A percentile compares a stretch with the other conserved stretches of the same genome.
These are phyloP conservation scores for Lichtheimia corymbifera DNA, from an alignment of 371 early-diverging fungal genomes.

Conservation along the genomic window DNA sequence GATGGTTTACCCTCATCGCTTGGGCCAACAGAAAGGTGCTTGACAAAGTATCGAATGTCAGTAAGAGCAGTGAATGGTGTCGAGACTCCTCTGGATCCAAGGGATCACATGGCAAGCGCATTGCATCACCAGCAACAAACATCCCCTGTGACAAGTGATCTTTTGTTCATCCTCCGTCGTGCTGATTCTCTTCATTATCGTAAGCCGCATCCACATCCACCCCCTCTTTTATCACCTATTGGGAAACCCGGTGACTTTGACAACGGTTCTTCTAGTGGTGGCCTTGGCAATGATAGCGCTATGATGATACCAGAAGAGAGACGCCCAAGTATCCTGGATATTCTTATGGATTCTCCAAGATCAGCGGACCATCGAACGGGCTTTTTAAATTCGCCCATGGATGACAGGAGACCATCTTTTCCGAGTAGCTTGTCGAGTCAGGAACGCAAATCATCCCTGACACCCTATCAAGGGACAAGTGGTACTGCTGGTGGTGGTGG, in stretches of 20 bases:
- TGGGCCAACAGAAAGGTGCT: slow-evolving; percentile 14
- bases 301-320: slow-evolving; percentile 18
- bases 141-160: slow-evolving; percentile 34
- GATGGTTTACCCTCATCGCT: slow-evolving; percentile 18
- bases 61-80: slow-evolving; percentile 33
- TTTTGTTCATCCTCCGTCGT: slow-evolving; percentile 37
- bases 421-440: slow-evolving; percentile 18
- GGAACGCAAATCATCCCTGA: slow-evolving; percentile 37
- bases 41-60: slow-evolving; percentile 39
- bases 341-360: slow-evolving; percentile 42
- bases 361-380: slow-evolving; percentile 21
- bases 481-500: background rate
- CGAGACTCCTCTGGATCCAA: slow-evolving; percentile 36
- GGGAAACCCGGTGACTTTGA: slow-evolving; percentile 6
- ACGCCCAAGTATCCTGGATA: slow-evolving; percentile 49
- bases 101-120: slow-evolving; percentile 40
- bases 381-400: slow-evolving; percentile 9
- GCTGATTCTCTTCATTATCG: slow-evolving; percentile 9
- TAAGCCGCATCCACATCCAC: slow-evolving; percentile 10
- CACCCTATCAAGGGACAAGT: slow-evolving; percentile 14
- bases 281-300: background rate
- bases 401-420: slow-evolving; percentile 22
- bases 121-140: slow-evolving; percentile 24
- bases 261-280: background rate
- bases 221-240: slow-evolving; percentile 12